Evolutionary conservation across 2,329 filamentous ascomycete species (phyloP).

Genomic region (Pseudogymnoascus sp.): DNA sequence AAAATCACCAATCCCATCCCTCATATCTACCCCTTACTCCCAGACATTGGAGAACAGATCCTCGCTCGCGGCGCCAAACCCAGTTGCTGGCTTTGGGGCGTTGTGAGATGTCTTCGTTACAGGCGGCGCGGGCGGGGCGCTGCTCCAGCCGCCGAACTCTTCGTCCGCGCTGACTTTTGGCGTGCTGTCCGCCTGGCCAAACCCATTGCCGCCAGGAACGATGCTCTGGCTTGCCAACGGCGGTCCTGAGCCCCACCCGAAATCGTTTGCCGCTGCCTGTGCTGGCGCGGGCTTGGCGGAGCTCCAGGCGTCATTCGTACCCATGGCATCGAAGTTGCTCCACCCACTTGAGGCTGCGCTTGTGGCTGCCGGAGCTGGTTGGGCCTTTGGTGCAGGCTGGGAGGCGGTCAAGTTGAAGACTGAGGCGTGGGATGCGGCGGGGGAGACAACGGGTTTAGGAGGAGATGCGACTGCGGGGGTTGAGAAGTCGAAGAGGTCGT

Average conservation of each 20-base stretch:
- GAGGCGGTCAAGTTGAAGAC: slow-evolving; percentile 70
- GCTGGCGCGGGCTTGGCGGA: slow-evolving; percentile 30
- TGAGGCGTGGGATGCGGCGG: slow-evolving; percentile 41
- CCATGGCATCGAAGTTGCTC: slow-evolving; percentile 68
- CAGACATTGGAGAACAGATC: slow-evolving; percentile 96
- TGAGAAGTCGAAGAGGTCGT: slow-evolving; percentile 76
- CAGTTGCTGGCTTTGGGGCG: slow-evolving; percentile 47
- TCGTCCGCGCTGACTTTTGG: slow-evolving; percentile 75
- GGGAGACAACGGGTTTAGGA: slow-evolving; percentile 31
- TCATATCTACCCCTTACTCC: slow-evolving; percentile 46
- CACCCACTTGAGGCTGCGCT: slow-evolving; percentile 28
- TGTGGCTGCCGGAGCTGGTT: slow-evolving; percentile 32
- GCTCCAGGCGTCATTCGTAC: slow-evolving; percentile 73
- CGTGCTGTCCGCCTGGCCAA: slow-evolving; percentile 32
- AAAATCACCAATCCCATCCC: not conserved
- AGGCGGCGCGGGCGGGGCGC: slow-evolving; percentile 52
- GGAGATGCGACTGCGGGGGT: slow-evolving; percentile 39
- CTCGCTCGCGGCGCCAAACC: slow-evolving; percentile 59
- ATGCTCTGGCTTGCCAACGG: slow-evolving; percentile 51
- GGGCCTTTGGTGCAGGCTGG: slow-evolving; percentile 35
- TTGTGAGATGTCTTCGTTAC: slow-evolving; percentile 34
- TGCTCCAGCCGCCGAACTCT: slow-evolving; percentile 93
- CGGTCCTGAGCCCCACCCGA: slow-evolving; percentile 50
- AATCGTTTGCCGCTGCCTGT: slow-evolving; percentile 46
- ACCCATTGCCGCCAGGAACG: slow-evolving; percentile 52